Percentiles rank a stretch among this genome's conserved stretches.
These are phyloP conservation scores for Psidium friedrichsthalianum DNA, from an alignment of 345 rosid genomes.

Conservation along the genomic window DNA sequence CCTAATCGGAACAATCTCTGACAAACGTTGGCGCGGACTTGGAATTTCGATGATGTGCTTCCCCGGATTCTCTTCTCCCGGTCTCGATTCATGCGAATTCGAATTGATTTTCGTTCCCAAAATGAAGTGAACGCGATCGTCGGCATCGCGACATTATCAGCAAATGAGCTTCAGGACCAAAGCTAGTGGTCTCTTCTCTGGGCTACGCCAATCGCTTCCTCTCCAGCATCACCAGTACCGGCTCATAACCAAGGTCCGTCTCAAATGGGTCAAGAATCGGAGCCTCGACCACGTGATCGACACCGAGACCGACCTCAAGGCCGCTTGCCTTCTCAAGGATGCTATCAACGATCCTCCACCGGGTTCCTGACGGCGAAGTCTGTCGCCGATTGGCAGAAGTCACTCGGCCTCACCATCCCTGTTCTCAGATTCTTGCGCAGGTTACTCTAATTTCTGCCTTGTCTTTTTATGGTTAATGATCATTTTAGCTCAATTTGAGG, in stretches of 20 bases:
- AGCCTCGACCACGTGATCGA: conserved; percentile 79
- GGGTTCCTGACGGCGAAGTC: conserved; percentile 90
- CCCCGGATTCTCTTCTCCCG: neutral
- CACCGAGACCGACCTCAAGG: conserved; percentile 77
- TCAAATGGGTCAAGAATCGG: conserved; percentile 91
- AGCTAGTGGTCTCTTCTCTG: neutral
- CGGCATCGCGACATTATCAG: neutral
- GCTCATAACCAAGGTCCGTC: conserved; percentile 53
- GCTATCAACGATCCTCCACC: conserved; percentile 81
- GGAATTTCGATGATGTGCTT: neutral
- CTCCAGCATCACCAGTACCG: conserved; percentile 44
- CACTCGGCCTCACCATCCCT: conserved; percentile 90
- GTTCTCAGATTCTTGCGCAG: conserved; percentile 92
- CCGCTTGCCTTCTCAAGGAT: conserved; percentile 86
- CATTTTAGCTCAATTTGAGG: neutral
- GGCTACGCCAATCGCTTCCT: neutral
- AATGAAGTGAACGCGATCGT: neutral
- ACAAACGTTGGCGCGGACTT: neutral
- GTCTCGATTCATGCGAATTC: neutral
- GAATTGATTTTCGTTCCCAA: neutral
- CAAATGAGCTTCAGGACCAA: neutral
- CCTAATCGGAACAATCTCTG: neutral
- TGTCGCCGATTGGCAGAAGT: conserved; percentile 83
- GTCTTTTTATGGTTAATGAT: neutral
- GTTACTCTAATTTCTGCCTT: neutral